Conservation (phyloP, 257 asterid species). For the Nicotiana otophora region DNA sequence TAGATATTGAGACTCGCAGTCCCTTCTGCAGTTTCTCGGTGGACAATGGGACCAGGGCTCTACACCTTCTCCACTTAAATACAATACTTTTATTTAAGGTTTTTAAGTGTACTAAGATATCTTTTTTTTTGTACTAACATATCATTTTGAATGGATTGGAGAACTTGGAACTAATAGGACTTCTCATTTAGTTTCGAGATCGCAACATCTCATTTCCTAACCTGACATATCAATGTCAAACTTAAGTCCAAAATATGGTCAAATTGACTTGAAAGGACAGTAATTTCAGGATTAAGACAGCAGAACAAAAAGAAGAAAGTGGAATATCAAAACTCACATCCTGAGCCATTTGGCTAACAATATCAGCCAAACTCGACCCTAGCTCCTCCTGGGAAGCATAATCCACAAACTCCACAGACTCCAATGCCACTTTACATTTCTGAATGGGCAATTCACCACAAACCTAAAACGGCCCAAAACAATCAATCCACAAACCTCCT, state of each 20-base stretch:
- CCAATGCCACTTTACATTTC: slow-evolving; percentile 82
- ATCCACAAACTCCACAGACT: slow-evolving; percentile 79
- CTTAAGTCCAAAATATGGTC: neutral
- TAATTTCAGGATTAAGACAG: neutral
- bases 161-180: neutral
- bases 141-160: neutral
- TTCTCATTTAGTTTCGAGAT: neutral
- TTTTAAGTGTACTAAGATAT: neutral
- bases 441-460: slow-evolving; percentile 89
- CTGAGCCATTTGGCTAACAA: slow-evolving; percentile 90
- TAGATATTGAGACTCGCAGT: no score
- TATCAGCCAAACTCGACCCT: slow-evolving; percentile 94
- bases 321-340: slow-evolving; percentile 52
- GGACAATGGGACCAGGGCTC: no score
- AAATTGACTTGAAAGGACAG: neutral
- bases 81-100: neutral
- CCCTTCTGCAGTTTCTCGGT: no score
- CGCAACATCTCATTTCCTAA: neutral
- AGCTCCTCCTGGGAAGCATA: slow-evolving; percentile 63
- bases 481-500: neutral
- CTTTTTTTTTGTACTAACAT: no score
- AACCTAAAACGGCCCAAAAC: slow-evolving; percentile 41
- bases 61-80: no score
- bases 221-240: neutral
- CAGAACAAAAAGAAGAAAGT: neutral